A percentile compares a stretch with the other conserved stretches of the same genome.
These are phyloP conservation scores for Ophiocordyceps australis DNA, from an alignment of 2,329 filamentous ascomycete species.

Conservation along the genomic window DNA sequence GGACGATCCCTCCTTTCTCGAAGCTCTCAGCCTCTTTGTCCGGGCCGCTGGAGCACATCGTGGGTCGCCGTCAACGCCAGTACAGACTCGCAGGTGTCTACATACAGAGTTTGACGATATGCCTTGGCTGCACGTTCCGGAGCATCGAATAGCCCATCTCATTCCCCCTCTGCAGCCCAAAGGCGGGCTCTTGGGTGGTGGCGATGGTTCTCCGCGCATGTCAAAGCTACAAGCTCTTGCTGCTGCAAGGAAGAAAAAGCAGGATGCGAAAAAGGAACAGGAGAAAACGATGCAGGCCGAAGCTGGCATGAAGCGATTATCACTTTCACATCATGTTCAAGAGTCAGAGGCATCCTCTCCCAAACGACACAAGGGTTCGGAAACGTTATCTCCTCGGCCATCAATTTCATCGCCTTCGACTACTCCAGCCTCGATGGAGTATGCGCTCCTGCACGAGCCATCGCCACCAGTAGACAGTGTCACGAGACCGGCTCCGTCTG, in stretches of 20 bases:
- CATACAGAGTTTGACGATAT: constrained; percentile 52
- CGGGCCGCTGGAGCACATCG: constrained; percentile 14
- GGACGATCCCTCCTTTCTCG: constrained; percentile 12
- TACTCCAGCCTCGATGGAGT: too few species aligned
- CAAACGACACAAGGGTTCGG: constrained; percentile 9
- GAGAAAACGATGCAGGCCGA: constrained; percentile 9
- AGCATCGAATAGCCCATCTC: constrained; percentile 45
- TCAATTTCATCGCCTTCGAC: too few species aligned
- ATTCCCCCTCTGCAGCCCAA: constrained; percentile 34
- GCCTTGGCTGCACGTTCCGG: constrained; percentile 65
- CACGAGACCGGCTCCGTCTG: constrained; percentile 25
- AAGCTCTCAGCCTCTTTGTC: constrained; percentile 8
- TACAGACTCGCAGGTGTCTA: neutral
- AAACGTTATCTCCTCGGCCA: neutral
- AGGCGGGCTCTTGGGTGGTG: constrained; percentile 63
- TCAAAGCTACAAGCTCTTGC: constrained; percentile 87
- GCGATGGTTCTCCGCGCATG: constrained; percentile 45
- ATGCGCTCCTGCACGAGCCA: too few species aligned
- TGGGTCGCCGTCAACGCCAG: constrained; percentile 6
- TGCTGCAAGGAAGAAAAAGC: constrained; percentile 70
- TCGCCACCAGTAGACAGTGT: too few species aligned
- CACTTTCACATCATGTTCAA: constrained; percentile 10
- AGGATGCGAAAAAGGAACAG: constrained; percentile 35
- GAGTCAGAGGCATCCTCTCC: too few species aligned
- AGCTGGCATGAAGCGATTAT: constrained; percentile 12